phyloP scores from a whole-genome alignment of 2,329 filamentous ascomycete genomes.

The Chrysoporthe puriensis region DNA sequence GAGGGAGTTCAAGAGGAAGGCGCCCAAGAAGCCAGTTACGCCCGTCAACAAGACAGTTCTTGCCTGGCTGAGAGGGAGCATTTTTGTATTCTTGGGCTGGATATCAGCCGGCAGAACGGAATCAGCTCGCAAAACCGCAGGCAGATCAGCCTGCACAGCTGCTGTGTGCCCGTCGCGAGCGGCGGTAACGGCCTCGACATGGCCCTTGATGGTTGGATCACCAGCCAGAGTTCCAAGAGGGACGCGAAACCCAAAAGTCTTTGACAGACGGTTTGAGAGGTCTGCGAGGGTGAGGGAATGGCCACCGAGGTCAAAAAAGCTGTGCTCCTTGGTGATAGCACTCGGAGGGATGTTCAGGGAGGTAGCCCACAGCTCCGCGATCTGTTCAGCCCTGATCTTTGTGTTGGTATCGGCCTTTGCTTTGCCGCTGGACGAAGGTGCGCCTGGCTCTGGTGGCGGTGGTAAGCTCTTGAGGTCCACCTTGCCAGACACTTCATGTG shows the following conservation, averaged over 20 bases:
- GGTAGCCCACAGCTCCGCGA: constrained; percentile 73
- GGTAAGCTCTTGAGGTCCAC: constrained; percentile 74
- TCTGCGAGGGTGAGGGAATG: constrained; percentile 80
- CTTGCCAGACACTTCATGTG: constrained; percentile 79
- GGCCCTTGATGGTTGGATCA: constrained; percentile 71
- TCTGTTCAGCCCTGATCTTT: constrained; percentile 66
- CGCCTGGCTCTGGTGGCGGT: constrained; percentile 53
- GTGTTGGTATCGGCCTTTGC: constrained; percentile 58
- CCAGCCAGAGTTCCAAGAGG: constrained; percentile 73
- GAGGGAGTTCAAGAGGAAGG: constrained; percentile 72
- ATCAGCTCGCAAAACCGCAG: constrained; percentile 69
- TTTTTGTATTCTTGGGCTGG: constrained; percentile 54
- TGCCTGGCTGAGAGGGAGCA: constrained; percentile 65
- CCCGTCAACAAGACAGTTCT: constrained; percentile 74
- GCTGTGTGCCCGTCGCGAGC: constrained; percentile 74
- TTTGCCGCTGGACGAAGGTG: constrained; percentile 40
- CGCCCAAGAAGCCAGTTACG: constrained; percentile 76
- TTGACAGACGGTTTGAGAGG: constrained; percentile 70
- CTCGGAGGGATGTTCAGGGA: constrained; percentile 67
- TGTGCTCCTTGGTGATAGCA: constrained; percentile 70
- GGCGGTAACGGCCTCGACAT: constrained; percentile 70
- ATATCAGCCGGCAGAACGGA: constrained; percentile 72
- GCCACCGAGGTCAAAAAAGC: constrained; percentile 81
- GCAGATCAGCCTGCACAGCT: constrained; percentile 75
- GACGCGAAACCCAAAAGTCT: constrained; percentile 73